phyloP scores from a whole-genome alignment of 2,329 filamentous ascomycete species.

The Colletotrichum cuscutae region DNA sequence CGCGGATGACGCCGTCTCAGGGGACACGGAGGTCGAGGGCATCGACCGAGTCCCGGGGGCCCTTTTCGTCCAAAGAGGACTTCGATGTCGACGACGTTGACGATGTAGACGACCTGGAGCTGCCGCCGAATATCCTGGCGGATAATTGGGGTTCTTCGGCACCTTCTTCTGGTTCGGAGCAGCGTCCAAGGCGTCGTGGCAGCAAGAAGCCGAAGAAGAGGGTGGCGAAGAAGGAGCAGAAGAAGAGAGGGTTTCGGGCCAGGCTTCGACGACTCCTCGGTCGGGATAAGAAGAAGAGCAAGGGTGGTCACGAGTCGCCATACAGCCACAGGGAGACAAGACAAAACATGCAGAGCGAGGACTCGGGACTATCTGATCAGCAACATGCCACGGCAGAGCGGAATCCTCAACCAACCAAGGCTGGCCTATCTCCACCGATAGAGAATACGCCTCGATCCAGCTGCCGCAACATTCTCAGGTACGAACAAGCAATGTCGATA shows the following conservation, averaged over 20 bases:
- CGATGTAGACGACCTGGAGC: not conserved
- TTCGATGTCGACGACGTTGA: not conserved
- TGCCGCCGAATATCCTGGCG: not conserved
- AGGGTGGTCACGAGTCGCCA: not conserved
- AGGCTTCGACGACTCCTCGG: slow-evolving; percentile 2
- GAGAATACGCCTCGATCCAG: not conserved
- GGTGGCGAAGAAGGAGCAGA: not conserved
- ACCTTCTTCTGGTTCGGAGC: not conserved
- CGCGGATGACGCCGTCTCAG: not conserved
- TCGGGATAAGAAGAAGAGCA: not conserved
- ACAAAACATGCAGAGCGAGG: not conserved
- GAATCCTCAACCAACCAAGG: not conserved
- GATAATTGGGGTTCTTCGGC: not conserved
- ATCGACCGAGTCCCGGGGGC: slow-evolving; percentile 6
- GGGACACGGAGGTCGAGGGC: not conserved
- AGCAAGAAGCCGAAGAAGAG: not conserved
- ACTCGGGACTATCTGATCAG: not conserved
- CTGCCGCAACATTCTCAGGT: not conserved
- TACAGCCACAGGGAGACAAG: not conserved
- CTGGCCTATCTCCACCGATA: not conserved
- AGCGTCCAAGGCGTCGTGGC: not conserved
- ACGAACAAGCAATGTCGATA: not conserved
- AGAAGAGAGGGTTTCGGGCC: slow-evolving; percentile 2
- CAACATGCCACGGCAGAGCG: not conserved
- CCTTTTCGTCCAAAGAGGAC: slow-evolving; percentile 9